Percentiles rank a stretch among this genome's conserved stretches.
Evolutionary conservation across 495 filamentous ascomycete species (phyloP).

Genomic region (Xylaria longipes): DNA sequence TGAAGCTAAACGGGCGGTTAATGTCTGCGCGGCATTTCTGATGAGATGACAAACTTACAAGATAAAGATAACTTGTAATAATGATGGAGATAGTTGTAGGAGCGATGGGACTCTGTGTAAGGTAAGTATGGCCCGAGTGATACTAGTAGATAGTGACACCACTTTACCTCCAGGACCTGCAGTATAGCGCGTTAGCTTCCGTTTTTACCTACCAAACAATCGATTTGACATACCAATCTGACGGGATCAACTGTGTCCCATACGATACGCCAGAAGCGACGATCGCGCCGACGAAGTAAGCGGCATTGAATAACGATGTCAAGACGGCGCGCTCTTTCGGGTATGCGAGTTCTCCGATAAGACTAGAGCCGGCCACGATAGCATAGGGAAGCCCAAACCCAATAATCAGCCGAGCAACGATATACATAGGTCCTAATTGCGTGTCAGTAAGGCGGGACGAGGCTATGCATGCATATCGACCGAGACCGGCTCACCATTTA

Average conservation of each 20-base stretch:
- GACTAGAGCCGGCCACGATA: slow-evolving; percentile 66
- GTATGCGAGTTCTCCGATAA: slow-evolving; percentile 71
- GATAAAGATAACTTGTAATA: slow-evolving; percentile 63
- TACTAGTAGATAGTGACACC: background rate
- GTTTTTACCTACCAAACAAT: background rate
- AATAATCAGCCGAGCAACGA: slow-evolving; percentile 68
- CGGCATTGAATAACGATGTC: slow-evolving; percentile 71
- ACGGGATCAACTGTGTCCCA: slow-evolving; percentile 61
- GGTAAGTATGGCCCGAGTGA: slow-evolving; percentile 23
- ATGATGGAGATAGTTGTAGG: slow-evolving; percentile 59
- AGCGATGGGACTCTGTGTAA: slow-evolving; percentile 60
- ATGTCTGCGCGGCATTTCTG: background rate
- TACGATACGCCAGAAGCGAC: slow-evolving; percentile 63
- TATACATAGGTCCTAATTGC: slow-evolving; percentile 60
- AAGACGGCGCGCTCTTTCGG: slow-evolving; percentile 70
- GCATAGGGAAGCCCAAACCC: slow-evolving; percentile 70
- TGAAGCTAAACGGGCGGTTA: slow-evolving; percentile 43
- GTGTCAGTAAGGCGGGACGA: background rate
- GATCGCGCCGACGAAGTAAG: slow-evolving; percentile 68
- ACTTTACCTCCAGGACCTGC: slow-evolving; percentile 58
- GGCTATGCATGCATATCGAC: background rate
- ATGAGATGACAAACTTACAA: slow-evolving; percentile 37
- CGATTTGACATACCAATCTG: slow-evolving; percentile 54
- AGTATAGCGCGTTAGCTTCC: background rate
- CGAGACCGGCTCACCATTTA: slow-evolving; percentile 47